Base-by-base conservation (phyloP, 768 basidiomycete genomes). In the Melanogaster broomeanus region DNA sequence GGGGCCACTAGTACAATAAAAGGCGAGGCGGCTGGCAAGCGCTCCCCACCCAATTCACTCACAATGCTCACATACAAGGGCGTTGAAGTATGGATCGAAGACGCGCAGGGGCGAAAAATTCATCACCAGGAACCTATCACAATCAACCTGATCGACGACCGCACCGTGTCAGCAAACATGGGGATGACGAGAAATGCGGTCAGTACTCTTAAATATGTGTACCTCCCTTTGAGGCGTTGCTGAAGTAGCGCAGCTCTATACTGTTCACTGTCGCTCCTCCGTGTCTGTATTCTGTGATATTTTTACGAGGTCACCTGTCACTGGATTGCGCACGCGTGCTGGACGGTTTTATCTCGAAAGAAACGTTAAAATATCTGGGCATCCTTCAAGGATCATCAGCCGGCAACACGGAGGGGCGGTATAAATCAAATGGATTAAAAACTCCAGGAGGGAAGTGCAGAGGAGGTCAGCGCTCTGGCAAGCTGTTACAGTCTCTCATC, bases 81-180 rank as follows among this genome's bases (percentile, higher is more conserved):
- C 22, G 44, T 61, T 35, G 60, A 61, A 30, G 49, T 49, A 21
- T 61, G 60, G 60, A 37, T 58, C 19, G 56, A 61, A 31, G 60
- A 58, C 27, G 51, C 56, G 10, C n/a, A 44, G 19, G 3, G 45
- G n/a, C 42, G 33, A 7, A 61, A 42, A 28, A 18, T 61, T 24
- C 15, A 21, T 22, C 28, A 47, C 18, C 48, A 38, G 13, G 42
- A 37, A 4, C 38, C n/a, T 19, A 24, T 53, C 7, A 31, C 48
- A 13, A 48, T 61, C 35, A 37, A 49, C 42, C 25, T 61, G 10
- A 25, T 61, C 16, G 51, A 58, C 38, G 52, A 54, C 46, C 37
- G 34, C 37, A 48, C 55, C 3, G 34, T 61, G 8, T 45, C 51
- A 13, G 45, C 12, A n/a, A 61, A 44, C 31, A 46, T 33, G 2